Conservation (phyloP, 805 yeast species). For the Teunomyces panamensis region DNA sequence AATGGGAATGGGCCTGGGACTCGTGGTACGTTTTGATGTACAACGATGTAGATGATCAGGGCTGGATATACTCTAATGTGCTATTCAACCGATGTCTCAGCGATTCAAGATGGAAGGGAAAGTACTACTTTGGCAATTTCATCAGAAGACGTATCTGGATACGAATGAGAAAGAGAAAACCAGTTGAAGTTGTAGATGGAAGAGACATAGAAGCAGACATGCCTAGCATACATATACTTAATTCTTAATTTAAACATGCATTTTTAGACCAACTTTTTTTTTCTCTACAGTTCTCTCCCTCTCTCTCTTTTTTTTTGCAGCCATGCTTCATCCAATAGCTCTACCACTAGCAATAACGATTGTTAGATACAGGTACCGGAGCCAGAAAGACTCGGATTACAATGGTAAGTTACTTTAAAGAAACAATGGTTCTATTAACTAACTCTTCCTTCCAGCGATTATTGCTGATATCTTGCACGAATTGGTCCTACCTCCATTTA, state of each 20-base stretch:
- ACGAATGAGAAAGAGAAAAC: constrained; percentile 27
- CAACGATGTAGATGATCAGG: constrained; percentile 74
- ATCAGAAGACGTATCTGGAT: constrained; percentile 70
- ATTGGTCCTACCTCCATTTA: not conserved
- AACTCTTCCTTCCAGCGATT: not conserved
- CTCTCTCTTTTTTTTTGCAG: not conserved
- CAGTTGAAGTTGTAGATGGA: too few species aligned
- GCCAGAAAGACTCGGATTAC: not conserved
- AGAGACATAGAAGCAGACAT: too few species aligned
- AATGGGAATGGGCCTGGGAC: constrained; percentile 69
- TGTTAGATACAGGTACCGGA: constrained; percentile 1
- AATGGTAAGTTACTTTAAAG: not conserved
- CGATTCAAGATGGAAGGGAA: constrained; percentile 59
- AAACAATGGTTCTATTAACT: not conserved
- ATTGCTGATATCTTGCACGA: not conserved
- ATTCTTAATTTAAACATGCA: too few species aligned
- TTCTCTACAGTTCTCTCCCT: not conserved
- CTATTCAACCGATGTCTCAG: constrained; percentile 37
- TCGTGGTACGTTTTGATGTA: constrained; percentile 74
- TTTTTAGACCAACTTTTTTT: not conserved
- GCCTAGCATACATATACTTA: too few species aligned
- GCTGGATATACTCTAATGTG: constrained; percentile 70
- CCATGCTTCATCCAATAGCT: not conserved
- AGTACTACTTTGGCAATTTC: constrained; percentile 53
- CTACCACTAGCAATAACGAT: constrained; percentile 4